Evolutionary conservation across 2,329 filamentous ascomycete genomes (phyloP).

Genomic region (Ciborinia camelliae): DNA sequence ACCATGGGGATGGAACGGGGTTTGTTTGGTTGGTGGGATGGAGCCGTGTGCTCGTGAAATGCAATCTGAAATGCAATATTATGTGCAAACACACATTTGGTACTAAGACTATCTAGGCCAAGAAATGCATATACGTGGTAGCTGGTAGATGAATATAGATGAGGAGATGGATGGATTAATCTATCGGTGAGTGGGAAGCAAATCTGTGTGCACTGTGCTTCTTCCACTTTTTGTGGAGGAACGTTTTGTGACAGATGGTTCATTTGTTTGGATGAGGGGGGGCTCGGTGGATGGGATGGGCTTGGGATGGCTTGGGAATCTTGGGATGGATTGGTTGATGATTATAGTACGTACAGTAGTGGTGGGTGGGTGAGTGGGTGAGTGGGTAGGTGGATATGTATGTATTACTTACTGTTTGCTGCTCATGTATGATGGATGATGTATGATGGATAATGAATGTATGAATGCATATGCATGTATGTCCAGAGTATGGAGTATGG

Average conservation of each 20-base stretch:
- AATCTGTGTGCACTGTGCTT: not conserved
- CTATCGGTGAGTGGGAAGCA: not conserved
- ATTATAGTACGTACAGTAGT: not conserved
- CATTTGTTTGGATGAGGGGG: not conserved
- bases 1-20: not conserved
- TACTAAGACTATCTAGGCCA: not conserved
- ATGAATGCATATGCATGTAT: constrained; percentile 16
- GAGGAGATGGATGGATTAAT: not conserved
- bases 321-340: not conserved
- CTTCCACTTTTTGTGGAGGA: not conserved
- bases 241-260: constrained; percentile 9
- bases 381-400: not conserved
- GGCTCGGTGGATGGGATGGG: not conserved
- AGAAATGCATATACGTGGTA: constrained; percentile 5
- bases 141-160: not conserved
- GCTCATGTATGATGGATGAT: constrained; percentile 1
- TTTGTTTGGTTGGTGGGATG: not conserved
- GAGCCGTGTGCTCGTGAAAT: not conserved
- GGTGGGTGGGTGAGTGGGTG: too few relatives aligned
- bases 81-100: not conserved
- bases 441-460: too few relatives aligned
- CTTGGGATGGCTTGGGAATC: not conserved
- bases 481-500: not conserved
- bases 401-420: not conserved
- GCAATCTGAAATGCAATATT: not conserved